A percentile compares a stretch with the other conserved stretches of the same genome.
Evolutionary conservation across 257 asterid species (phyloP).

Genomic region (Ilex aquifolium): DNA sequence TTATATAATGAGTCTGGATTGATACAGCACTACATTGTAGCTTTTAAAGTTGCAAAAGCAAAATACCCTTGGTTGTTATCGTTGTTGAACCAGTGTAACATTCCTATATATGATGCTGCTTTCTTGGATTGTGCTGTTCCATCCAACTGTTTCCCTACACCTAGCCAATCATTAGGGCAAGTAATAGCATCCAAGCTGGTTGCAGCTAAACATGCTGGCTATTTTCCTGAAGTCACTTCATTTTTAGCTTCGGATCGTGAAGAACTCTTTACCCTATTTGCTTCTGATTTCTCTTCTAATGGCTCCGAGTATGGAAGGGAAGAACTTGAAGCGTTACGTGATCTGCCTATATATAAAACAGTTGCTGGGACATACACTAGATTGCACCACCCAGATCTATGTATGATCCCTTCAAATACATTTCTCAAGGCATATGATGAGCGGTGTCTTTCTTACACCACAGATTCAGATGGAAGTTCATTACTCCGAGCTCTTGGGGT

Average conservation of each 20-base stretch:
- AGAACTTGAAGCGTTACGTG: constrained; percentile 71
- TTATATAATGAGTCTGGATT: constrained; percentile 34
- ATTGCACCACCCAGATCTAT: constrained; percentile 54
- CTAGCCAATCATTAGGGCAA: constrained; percentile 67
- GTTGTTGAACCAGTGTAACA: constrained; percentile 72
- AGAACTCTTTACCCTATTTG: constrained; percentile 65
- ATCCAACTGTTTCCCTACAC: constrained; percentile 62
- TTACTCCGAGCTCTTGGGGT: constrained; percentile 81
- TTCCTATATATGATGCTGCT: constrained; percentile 74
- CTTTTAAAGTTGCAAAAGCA: constrained; percentile 43
- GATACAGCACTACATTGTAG: constrained; percentile 34
- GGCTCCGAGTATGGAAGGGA: constrained; percentile 57
- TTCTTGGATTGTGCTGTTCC: constrained; percentile 77
- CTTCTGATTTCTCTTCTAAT: constrained; percentile 55
- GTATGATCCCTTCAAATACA: constrained; percentile 78
- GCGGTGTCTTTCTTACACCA: constrained; percentile 58
- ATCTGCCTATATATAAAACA: constrained; percentile 83
- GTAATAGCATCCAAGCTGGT: constrained; percentile 68
- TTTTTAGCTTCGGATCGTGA: constrained; percentile 57
- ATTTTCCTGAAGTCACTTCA: constrained; percentile 56
- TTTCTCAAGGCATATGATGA: constrained; percentile 83
- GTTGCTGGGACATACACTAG: constrained; percentile 64
- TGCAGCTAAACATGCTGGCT: constrained; percentile 81
- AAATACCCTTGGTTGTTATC: constrained; percentile 83
- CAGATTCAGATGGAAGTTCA: constrained; percentile 55